phyloP scores from a whole-genome alignment of 2,329 filamentous ascomycete genomes.

The Cladobotryum protrusum region DNA sequence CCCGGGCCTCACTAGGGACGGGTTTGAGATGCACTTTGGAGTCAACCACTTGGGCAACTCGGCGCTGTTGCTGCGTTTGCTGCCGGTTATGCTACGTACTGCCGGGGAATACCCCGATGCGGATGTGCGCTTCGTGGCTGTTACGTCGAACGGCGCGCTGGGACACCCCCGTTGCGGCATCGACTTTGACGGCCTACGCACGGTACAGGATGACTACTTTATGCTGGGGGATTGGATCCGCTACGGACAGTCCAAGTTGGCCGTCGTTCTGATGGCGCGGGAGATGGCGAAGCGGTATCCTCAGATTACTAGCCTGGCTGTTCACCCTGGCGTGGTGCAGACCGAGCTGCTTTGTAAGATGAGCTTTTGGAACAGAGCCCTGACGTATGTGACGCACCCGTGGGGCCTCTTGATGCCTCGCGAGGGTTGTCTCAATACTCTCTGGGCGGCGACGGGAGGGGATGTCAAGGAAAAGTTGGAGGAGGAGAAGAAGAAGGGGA shows the following conservation, averaged over 20 bases:
- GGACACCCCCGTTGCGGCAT: constrained; percentile 23
- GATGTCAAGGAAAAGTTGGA: constrained; percentile 13
- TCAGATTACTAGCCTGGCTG: constrained; percentile 18
- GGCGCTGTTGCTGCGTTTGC: constrained; percentile 34
- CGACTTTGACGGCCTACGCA: constrained; percentile 24
- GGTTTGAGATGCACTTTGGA: constrained; percentile 44
- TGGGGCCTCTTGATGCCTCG: constrained; percentile 14
- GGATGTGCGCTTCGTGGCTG: constrained; percentile 20
- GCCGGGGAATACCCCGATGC: constrained; percentile 12
- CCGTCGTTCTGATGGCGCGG: constrained; percentile 23
- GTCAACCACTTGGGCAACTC: constrained; percentile 46
- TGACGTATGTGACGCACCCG: not conserved
- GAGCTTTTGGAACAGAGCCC: not conserved
- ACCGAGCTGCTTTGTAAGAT: constrained; percentile 20
- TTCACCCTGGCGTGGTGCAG: constrained; percentile 24
- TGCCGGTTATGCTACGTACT: constrained; percentile 24
- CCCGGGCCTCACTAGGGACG: constrained; percentile 33
- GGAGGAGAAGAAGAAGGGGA: constrained; percentile 16
- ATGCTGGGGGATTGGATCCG: constrained; percentile 17
- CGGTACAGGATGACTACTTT: constrained; percentile 9
- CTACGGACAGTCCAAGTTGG: constrained; percentile 28
- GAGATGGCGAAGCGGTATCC: constrained; percentile 21
- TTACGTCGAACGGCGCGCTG: constrained; percentile 24
- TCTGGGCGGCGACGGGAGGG: constrained; percentile 7
- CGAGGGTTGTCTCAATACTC: constrained; percentile 3